Evolutionary conservation across 2,329 filamentous ascomycete genomes (phyloP).

Genomic region (Decorospora gaudefroyi): DNA sequence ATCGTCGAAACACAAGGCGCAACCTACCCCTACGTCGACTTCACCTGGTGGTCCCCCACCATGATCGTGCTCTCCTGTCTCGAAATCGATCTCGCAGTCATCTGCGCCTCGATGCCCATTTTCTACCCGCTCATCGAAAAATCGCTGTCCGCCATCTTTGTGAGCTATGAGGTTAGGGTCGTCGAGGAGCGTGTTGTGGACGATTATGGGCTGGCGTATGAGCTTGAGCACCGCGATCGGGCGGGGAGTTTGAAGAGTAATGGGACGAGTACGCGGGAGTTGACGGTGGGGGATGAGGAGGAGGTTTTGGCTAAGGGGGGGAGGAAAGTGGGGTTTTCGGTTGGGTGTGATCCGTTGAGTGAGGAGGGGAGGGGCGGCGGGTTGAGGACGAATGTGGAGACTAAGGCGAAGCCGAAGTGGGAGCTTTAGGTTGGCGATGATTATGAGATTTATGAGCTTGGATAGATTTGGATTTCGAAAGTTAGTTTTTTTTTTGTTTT

Average conservation of each 20-base stretch:
- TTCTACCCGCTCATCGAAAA: constrained; percentile 44
- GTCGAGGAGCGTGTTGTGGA: constrained; percentile 34
- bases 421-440: constrained; percentile 28
- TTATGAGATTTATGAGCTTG: no score
- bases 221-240: constrained; percentile 29
- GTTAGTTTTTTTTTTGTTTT: no score
- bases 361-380: constrained; percentile 14
- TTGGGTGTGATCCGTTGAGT: constrained; percentile 34
- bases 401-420: constrained; percentile 31
- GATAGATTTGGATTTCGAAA: not conserved
- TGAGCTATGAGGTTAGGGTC: constrained; percentile 43
- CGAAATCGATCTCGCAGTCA: constrained; percentile 43
- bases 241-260: constrained; percentile 32
- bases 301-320: no score
- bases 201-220: constrained; percentile 33
- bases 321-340: constrained; percentile 27
- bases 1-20: constrained; percentile 35
- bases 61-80: constrained; percentile 37
- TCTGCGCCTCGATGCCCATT: constrained; percentile 44
- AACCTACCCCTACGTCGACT: constrained; percentile 41
- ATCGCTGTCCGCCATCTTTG: constrained; percentile 37
- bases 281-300: constrained; percentile 22
- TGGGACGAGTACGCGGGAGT: constrained; percentile 27
- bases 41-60: constrained; percentile 38
- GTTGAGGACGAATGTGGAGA: constrained; percentile 31